phyloP scores from a whole-genome alignment of 441 rosid genomes.

The Erodium chrysanthum region DNA sequence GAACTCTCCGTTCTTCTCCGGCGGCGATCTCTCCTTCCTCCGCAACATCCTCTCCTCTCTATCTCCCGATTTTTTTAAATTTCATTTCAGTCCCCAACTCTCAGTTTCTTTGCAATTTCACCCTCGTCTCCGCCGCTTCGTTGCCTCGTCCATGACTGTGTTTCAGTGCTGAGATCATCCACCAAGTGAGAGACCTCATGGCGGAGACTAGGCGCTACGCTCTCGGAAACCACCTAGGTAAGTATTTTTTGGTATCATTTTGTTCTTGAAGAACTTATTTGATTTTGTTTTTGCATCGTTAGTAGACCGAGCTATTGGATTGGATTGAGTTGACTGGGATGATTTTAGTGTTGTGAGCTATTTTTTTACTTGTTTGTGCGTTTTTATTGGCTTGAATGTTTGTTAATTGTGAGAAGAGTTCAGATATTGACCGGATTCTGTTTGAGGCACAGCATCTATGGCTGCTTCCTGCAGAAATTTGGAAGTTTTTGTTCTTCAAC shows the following conservation, averaged over 20 bases:
- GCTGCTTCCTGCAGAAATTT: too few relatives aligned
- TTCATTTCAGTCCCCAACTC: background rate
- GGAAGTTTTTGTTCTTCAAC: too few relatives aligned
- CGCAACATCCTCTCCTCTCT: background rate
- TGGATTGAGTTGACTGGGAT: background rate
- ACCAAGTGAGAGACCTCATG: slow-evolving; percentile 19
- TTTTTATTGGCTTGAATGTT: background rate
- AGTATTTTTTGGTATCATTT: too few relatives aligned
- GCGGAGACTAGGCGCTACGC: slow-evolving; percentile 37
- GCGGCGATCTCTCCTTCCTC: slow-evolving; percentile 19
- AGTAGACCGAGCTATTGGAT: too few relatives aligned
- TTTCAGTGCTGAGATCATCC: background rate
- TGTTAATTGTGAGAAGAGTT: background rate
- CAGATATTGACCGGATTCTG: background rate
- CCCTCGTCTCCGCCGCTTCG: slow-evolving; percentile 10
- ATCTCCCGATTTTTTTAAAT: slow-evolving; percentile 2
- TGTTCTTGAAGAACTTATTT: too few relatives aligned
- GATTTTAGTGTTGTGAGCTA: background rate
- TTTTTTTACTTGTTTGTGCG: background rate
- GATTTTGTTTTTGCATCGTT: background rate
- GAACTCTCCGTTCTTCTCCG: slow-evolving; percentile 19
- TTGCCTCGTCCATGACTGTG: slow-evolving; percentile 1
- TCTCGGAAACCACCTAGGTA: slow-evolving; percentile 35
- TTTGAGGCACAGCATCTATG: too few relatives aligned
- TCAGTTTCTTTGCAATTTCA: slow-evolving; percentile 14